Evolutionary conservation across 768 basidiomycete genomes (phyloP), one percentile per base, ranked within the genome.

Genomic region (Flagelloscypha sp.): DNA sequence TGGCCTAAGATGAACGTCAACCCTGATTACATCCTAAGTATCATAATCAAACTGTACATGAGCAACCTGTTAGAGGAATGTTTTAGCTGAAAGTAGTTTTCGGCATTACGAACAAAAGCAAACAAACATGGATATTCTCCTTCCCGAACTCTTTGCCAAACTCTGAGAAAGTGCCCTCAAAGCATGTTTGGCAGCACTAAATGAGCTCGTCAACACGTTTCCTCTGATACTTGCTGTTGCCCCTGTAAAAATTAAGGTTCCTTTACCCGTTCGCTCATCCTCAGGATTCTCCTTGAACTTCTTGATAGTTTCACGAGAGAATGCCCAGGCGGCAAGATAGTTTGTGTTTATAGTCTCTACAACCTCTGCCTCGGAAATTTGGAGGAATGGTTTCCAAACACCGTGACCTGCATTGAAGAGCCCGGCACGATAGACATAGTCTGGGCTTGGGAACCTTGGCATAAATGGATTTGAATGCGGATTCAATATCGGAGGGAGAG

Each of bases 121-220:
- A 16, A 29, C 65, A 33, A 13, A 78, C 83, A 54, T 85, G 82
- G 33, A 85, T 84, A 47, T 83, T 76, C 27, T 83, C 59, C 53
- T 76, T 76, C 17, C 75, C 74, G 48, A 83, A 84, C 48, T 85
- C 82, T 84, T 84, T 6, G 74, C 72, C 48, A 84, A 54, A 44
- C 80, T 81, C 58, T 85, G 83, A 1, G 73, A 70, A 29, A 85
- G 58, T 0, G 76, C 76, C 27, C 83, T 61, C 23, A 74, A 23
- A 3, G 71, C 82, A 34, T 70, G 72, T 49, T 84, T 84, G 0
- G 71, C 72, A 3, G 79, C 72, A 4, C 82, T 63, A 46, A 84
- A 77, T 2, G 65, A 68, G 33, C 76, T 77, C 0, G 79, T 81
- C 0, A 55, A 57, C 3, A 59, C 57, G 37, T 82, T 83, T 5